phyloP scores from a whole-genome alignment of 768 basidiomycete species.

The Boletus rubroflammeus region DNA sequence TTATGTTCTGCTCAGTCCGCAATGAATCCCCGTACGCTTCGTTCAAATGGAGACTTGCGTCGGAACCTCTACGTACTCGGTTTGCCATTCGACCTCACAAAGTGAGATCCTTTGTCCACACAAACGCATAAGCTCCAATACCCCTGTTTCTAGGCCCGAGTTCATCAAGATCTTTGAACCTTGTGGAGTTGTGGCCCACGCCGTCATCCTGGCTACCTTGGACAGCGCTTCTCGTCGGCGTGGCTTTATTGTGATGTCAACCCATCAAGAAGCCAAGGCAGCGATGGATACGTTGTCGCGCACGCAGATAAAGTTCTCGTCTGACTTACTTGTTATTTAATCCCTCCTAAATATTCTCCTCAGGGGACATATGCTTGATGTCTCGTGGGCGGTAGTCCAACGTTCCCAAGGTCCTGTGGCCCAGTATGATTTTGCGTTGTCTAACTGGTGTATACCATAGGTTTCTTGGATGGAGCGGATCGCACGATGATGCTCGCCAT shows the following conservation, averaged over 20 bases:
- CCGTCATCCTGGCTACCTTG: conserved; percentile 78
- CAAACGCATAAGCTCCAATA: neutral
- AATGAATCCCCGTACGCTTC: conserved; percentile 11
- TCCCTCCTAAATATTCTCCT: conserved; percentile 3
- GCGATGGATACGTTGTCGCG: conserved; percentile 69
- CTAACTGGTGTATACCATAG: conserved; percentile 34
- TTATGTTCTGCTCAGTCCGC: conserved; percentile 19
- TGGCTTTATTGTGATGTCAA: conserved; percentile 80
- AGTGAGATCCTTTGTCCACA: conserved; percentile 41
- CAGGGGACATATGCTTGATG: conserved; percentile 73
- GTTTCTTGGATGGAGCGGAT: conserved; percentile 80
- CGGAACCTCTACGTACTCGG: conserved; percentile 85
- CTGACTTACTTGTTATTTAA: neutral
- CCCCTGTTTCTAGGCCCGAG: conserved; percentile 38
- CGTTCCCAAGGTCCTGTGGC: conserved; percentile 64
- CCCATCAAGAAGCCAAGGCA: conserved; percentile 62
- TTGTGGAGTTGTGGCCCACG: conserved; percentile 68
- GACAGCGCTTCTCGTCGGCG: conserved; percentile 81
- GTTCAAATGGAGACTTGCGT: conserved; percentile 42
- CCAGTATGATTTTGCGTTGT: neutral
- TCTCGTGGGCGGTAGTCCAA: conserved; percentile 87
- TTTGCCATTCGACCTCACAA: conserved; percentile 74
- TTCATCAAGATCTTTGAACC: conserved; percentile 59
- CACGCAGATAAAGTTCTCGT: conserved; percentile 61
- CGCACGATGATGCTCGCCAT: conserved; percentile 60